Percentiles rank a stretch among this genome's conserved stretches.
These are phyloP conservation scores for Apiotrichum brassicae DNA, from an alignment of 1,284 basidiomycete genomes.

Conservation along the genomic window DNA sequence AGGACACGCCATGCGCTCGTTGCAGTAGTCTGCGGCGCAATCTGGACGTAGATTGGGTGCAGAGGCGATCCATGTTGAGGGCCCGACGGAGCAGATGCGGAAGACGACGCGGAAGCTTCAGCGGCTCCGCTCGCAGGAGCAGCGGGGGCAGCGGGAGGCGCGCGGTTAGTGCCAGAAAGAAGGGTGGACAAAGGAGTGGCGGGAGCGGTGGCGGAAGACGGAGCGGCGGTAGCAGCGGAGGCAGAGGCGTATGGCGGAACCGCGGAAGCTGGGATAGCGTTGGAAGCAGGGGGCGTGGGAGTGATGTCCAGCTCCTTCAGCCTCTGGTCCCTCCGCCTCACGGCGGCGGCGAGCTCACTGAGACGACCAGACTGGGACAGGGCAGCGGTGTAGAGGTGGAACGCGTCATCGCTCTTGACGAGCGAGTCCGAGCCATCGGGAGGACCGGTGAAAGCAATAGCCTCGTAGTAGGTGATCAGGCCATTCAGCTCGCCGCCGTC, in stretches of 20 bases:
- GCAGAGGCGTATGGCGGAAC: neutral
- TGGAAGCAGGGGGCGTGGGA: neutral
- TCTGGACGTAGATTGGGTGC: constrained; percentile 41
- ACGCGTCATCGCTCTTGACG: constrained; percentile 29
- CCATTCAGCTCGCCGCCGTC: constrained; percentile 33
- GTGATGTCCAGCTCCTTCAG: constrained; percentile 1
- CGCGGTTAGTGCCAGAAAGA: neutral
- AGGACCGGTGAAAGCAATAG: constrained; percentile 23
- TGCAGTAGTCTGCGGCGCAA: constrained; percentile 35
- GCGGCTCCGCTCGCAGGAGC: no score
- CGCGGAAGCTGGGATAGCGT: constrained; percentile 1
- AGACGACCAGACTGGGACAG: constrained; percentile 29
- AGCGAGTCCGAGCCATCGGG: constrained; percentile 22
- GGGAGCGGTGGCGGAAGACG: constrained; percentile 9
- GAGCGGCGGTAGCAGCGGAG: constrained; percentile 36
- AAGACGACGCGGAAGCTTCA: neutral
- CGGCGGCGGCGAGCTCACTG: constrained; percentile 25
- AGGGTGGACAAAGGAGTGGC: neutral
- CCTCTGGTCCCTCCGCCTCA: constrained; percentile 29
- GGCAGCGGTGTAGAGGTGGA: constrained; percentile 30
- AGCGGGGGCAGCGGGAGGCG: no score
- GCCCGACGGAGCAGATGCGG: constrained; percentile 8
- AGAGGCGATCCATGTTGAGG: constrained; percentile 33
- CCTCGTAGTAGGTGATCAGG: constrained; percentile 36
- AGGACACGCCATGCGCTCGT: constrained; percentile 27